A percentile compares a stretch with the other conserved stretches of the same genome.
phyloP scores from a whole-genome alignment of 176 grass and related monocot genomes.

The Oryza nivara region DNA sequence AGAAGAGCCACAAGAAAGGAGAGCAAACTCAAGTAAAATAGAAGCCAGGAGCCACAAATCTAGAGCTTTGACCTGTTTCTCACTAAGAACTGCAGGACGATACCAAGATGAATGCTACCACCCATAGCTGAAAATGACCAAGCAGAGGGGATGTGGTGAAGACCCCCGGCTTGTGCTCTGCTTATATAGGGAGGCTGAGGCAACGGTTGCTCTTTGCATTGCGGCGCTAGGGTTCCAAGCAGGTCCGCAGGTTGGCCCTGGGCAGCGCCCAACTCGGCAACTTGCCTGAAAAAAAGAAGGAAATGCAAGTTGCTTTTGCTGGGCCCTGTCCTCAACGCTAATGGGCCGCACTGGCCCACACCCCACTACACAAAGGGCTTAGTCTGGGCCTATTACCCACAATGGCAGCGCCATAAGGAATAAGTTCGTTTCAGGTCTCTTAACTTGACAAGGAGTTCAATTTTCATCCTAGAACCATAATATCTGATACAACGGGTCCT shows the following conservation, averaged over 20 bases:
- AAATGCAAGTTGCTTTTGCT: background rate
- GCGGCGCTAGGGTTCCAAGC: constrained; percentile 45
- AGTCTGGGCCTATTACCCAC: too few relatives aligned
- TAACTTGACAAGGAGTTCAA: too few relatives aligned
- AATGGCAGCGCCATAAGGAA: too few relatives aligned
- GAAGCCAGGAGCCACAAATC: background rate
- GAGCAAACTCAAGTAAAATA: background rate
- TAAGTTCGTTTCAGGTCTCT: too few relatives aligned
- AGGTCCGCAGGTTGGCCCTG: background rate
- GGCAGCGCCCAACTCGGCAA: constrained; percentile 21
- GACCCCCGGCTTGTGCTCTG: background rate
- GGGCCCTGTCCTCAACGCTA: too few relatives aligned
- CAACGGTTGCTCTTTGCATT: constrained; percentile 14
- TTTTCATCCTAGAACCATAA: too few relatives aligned
- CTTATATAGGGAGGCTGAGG: constrained; percentile 48
- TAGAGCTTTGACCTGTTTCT: background rate
- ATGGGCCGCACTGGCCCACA: too few relatives aligned
- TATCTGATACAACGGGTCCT: too few relatives aligned
- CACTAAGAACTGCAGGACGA: background rate
- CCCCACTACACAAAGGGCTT: too few relatives aligned
- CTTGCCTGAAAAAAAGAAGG: background rate
- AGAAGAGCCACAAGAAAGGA: background rate
- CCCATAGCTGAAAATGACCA: background rate
- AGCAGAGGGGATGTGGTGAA: background rate
- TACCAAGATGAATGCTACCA: background rate